phyloP scores from a whole-genome alignment of 176 grass and related monocot species.

The Saccharum officinarum region DNA sequence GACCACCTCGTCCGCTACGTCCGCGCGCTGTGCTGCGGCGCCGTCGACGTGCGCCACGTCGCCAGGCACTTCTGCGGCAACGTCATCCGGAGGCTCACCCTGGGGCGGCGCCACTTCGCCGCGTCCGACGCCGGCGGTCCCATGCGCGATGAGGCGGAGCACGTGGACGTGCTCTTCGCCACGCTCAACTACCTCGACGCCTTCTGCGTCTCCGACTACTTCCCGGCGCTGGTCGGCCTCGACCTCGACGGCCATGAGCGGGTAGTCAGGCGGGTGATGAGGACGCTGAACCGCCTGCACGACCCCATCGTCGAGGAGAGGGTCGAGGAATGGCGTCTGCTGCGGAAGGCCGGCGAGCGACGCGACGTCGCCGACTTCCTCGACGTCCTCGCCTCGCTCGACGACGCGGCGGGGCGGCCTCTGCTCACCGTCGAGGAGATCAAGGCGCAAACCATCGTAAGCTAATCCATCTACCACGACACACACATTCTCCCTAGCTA shows the following conservation, averaged over 20 bases:
- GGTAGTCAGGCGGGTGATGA: conserved; percentile 16
- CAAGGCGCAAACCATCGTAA: conserved; percentile 42
- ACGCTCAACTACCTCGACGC: conserved; percentile 38
- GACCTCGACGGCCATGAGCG: conserved; percentile 57
- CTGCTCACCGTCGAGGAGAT: conserved; percentile 45
- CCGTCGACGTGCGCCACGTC: conserved; percentile 34
- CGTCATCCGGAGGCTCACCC: conserved; percentile 44
- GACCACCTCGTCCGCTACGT: conserved; percentile 48
- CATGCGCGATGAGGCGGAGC: conserved; percentile 38
- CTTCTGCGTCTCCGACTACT: conserved; percentile 56
- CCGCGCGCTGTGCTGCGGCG: background rate
- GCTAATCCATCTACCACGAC: background rate
- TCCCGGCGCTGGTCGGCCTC: conserved; percentile 38
- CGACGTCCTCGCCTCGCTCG: conserved; percentile 42
- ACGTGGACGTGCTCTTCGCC: conserved; percentile 36
- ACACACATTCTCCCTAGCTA: too few species aligned
- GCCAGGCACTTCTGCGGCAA: conserved; percentile 47
- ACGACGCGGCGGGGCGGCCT: background rate
- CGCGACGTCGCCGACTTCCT: conserved; percentile 33
- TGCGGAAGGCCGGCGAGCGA: conserved; percentile 17
- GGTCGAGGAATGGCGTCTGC: conserved; percentile 41
- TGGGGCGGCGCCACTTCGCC: conserved; percentile 37
- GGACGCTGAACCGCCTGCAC: conserved; percentile 33
- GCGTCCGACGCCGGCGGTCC: background rate
- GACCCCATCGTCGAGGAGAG: conserved; percentile 28